Conservation (phyloP, 1,284 basidiomycete genomes). For the Sanguinoderma infundibulare region DNA sequence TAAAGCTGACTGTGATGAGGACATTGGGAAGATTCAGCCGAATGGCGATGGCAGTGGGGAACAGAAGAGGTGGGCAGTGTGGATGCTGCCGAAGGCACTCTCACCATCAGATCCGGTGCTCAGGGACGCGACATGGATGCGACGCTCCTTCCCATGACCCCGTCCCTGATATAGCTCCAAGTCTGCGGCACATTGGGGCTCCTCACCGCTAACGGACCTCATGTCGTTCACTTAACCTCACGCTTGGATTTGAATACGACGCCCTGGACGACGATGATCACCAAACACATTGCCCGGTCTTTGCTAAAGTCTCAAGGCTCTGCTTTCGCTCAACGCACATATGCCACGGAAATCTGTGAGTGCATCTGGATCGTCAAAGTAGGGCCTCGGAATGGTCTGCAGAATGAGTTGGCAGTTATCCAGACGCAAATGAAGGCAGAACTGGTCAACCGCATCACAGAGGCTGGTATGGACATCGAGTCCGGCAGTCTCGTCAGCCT, state of each 20-base stretch:
- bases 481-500: constrained; percentile 92
- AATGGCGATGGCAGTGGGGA: not conserved
- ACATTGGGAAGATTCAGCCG: not conserved
- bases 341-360: constrained; percentile 22
- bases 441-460: constrained; percentile 77
- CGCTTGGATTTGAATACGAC: not conserved
- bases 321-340: not conserved
- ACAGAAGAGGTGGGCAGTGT: too few relatives aligned
- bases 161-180: not conserved
- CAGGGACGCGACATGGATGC: not conserved
- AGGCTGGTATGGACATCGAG: constrained; percentile 81
- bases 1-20: not conserved
- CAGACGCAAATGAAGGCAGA: constrained; percentile 80
- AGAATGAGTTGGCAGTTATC: constrained; percentile 85
- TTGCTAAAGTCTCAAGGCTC: constrained; percentile 1
- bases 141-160: constrained; percentile 1
- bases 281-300: constrained; percentile 9
- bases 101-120: not conserved
- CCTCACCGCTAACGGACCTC: not conserved
- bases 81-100: not conserved
- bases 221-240: not conserved
- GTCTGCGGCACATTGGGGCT: not conserved
- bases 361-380: constrained; percentile 88
- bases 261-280: constrained; percentile 10
- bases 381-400: constrained; percentile 90